phyloP scores from a whole-genome alignment of 2,329 filamentous ascomycete genomes.

The Colletotrichum filicis region DNA sequence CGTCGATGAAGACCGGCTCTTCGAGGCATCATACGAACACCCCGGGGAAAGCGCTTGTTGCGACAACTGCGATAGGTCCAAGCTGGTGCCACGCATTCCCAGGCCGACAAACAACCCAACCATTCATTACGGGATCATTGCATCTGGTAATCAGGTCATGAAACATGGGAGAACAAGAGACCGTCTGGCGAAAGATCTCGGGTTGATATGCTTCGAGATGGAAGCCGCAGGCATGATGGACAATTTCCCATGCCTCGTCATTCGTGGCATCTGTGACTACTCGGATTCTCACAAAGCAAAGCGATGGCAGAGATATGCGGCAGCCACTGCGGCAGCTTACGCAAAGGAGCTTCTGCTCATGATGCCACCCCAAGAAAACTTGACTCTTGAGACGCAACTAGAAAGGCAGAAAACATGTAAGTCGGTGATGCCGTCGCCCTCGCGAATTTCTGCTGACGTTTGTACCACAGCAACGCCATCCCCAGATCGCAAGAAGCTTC shows the following conservation, averaged over 20 bases:
- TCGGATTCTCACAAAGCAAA: constrained; percentile 50
- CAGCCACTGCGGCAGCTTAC: constrained; percentile 43
- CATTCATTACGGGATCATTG: constrained; percentile 37
- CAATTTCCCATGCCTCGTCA: constrained; percentile 42
- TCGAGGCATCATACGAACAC: too few relatives aligned
- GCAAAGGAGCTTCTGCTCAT: constrained; percentile 29
- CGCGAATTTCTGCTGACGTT: too few relatives aligned
- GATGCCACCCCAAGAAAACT: too few relatives aligned
- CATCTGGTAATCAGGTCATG: constrained; percentile 47
- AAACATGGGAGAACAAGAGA: constrained; percentile 44
- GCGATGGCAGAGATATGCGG: constrained; percentile 48
- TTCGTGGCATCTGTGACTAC: constrained; percentile 50
- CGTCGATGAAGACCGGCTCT: too few relatives aligned
- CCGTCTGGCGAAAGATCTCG: constrained; percentile 32
- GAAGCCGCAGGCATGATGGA: constrained; percentile 38
- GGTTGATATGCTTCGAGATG: constrained; percentile 40
- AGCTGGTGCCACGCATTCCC: neutral
- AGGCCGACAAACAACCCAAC: neutral
- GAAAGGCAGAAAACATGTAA: too few relatives aligned
- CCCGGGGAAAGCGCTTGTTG: neutral
- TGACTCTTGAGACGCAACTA: too few relatives aligned
- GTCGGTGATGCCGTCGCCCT: too few relatives aligned
- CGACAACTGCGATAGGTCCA: neutral
- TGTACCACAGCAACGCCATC: neutral
- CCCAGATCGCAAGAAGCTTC: constrained; percentile 6